Base-by-base conservation (phyloP, 192 early-diverging fungal genomes). In the Backusella liffmaniae region DNA sequence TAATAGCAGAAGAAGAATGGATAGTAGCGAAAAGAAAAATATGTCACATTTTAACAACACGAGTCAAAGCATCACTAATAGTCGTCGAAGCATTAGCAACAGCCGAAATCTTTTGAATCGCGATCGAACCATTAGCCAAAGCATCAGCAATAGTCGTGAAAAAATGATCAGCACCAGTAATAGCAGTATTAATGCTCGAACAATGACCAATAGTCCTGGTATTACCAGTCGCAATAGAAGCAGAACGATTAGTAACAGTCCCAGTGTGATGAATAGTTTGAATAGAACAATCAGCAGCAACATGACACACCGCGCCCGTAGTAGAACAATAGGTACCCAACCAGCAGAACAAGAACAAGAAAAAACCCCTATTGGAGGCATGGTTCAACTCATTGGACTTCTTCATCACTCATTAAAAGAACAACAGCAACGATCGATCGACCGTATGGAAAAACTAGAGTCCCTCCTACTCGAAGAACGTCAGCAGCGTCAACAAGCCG, bases 381-480 rank as follows among this genome's bases (percentile, higher is more conserved):
- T 79, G 73, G 36, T 74, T 5, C 72, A 79, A 42, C n/a, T 79
- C 7, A 46, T 79, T 6, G 51, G 68, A 6, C 32, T 67, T 18
- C 66, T 79, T 15, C 77, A 79, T 21, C 59, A 51, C 13, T 74
- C 77, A 8, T 35, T 79, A 21, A 49, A 79, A 29, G 66, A 74
- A 42, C 77, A 74, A 23, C 66, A 79, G 41, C 16, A 59, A 16
- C 32, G 49, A 30, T 73, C 72, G 9, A 30, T 70, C 4, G 49
- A 62, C 21, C 66, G 77, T n/a, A 49, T 74, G 10, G 44, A 69
- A 37, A 44, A 79, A 16, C 34, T 74, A 16, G 77, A 79, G 34
- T 37, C 16, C 0, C 36, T 73, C 0, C 29, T 79, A 16, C 13
- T 59, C 5, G 77, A 74, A 46, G 67, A 79, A 39, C 29, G 41